Evolutionary conservation across 2,329 filamentous ascomycete species (phyloP).

Genomic region (Dothiorella sarmentorum): DNA sequence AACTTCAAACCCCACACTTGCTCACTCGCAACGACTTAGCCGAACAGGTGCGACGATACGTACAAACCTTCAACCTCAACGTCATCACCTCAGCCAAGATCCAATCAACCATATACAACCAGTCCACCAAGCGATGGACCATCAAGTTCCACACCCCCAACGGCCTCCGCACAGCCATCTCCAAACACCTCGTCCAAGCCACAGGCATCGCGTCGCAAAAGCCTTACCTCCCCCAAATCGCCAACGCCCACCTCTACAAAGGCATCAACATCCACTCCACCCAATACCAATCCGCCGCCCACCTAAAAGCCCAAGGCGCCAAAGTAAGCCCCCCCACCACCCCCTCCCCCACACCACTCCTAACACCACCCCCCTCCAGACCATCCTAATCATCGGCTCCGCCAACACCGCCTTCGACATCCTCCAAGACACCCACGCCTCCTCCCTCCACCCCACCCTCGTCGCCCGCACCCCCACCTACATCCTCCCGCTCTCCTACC

Average conservation of each 20-base stretch:
- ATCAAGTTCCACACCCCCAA: slow-evolving; percentile 22
- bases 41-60: slow-evolving; percentile 21
- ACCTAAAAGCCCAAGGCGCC: slow-evolving; percentile 22
- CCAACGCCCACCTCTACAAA: slow-evolving; percentile 23
- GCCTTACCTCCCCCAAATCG: slow-evolving; percentile 25
- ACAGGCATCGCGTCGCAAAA: slow-evolving; percentile 20
- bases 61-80: slow-evolving; percentile 33
- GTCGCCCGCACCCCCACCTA: slow-evolving; percentile 45
- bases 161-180: slow-evolving; percentile 12
- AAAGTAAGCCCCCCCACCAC: slow-evolving; percentile 20
- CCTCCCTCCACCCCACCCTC: slow-evolving; percentile 43
- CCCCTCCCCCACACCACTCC: background rate
- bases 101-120: slow-evolving; percentile 26
- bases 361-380: slow-evolving; percentile 34
- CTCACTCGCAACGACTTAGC: slow-evolving; percentile 21
- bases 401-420: slow-evolving; percentile 51
- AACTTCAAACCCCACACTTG: slow-evolving; percentile 7
- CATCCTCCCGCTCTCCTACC: slow-evolving; percentile 29
- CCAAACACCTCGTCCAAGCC: slow-evolving; percentile 26
- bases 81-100: slow-evolving; percentile 30
- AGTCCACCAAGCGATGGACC: slow-evolving; percentile 25
- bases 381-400: slow-evolving; percentile 42
- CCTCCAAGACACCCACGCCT: slow-evolving; percentile 46
- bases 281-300: slow-evolving; percentile 23
- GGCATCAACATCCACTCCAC: slow-evolving; percentile 29